A percentile compares a stretch with the other conserved stretches of the same genome.
Evolutionary conservation across 1,284 basidiomycete species (phyloP).

Genomic region (Cutaneotrichosporon mucoides): DNA sequence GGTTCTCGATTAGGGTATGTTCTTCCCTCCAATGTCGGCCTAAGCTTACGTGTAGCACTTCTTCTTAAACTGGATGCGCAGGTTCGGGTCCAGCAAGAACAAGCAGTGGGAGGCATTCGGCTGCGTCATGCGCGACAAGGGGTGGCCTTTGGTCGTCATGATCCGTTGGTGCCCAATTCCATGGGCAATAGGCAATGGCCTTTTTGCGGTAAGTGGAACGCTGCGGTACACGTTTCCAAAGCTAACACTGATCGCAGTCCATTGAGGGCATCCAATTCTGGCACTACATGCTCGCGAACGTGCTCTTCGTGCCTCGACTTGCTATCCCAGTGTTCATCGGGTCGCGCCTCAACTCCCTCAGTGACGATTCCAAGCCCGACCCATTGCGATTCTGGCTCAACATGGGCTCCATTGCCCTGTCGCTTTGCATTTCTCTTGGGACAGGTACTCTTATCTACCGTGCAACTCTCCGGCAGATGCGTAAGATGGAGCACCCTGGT

Average conservation of each 20-base stretch:
- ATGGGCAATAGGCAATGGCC: constrained; percentile 47
- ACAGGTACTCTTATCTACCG: constrained; percentile 47
- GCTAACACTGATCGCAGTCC: constrained; percentile 22
- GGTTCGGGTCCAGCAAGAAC: constrained; percentile 32
- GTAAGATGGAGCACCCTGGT: constrained; percentile 33
- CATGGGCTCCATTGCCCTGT: constrained; percentile 35
- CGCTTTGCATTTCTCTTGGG: constrained; percentile 30
- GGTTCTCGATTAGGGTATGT: constrained; percentile 42
- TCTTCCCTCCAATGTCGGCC: background rate
- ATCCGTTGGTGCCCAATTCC: constrained; percentile 49
- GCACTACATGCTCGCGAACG: constrained; percentile 46
- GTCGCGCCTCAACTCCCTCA: constrained; percentile 42
- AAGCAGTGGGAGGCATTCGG: constrained; percentile 49
- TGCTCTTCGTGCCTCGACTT: constrained; percentile 37
- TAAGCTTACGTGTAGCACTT: constrained; percentile 30
- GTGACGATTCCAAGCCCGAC: constrained; percentile 30
- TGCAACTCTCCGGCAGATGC: constrained; percentile 46
- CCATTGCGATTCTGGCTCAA: constrained; percentile 47
- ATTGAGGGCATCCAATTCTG: constrained; percentile 45
- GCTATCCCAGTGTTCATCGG: constrained; percentile 48
- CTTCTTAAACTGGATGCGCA: constrained; percentile 42
- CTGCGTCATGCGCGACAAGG: constrained; percentile 47
- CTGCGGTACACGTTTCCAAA: no score
- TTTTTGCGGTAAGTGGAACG: constrained; percentile 43
- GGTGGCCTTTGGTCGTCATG: constrained; percentile 46